These are phyloP conservation scores for Closterium sp. DNA, from an alignment of 139 green algal species.

Conservation along the genomic window DNA sequence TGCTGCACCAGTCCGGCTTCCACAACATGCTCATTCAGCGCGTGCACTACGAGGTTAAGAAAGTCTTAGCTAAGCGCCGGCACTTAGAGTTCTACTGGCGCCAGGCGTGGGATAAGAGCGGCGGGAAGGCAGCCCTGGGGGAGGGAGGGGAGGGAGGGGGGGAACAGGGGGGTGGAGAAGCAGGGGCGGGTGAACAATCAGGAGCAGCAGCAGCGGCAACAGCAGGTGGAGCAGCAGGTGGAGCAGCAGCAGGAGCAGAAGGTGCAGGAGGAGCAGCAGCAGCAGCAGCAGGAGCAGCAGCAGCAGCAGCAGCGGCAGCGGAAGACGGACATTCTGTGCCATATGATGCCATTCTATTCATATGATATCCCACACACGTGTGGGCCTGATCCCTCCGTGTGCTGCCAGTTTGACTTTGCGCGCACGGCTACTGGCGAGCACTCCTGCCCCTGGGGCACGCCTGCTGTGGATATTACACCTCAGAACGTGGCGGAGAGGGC, in stretches of 20 bases:
- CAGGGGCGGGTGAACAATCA: neutral
- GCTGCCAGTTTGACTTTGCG: conserved; percentile 52
- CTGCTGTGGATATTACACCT: conserved; percentile 8
- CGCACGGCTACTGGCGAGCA: neutral
- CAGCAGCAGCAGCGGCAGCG: neutral
- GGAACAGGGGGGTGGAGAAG: neutral
- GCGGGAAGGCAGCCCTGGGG: neutral
- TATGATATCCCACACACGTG: conserved; percentile 52
- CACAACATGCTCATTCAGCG: conserved; percentile 47
- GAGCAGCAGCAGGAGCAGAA: neutral
- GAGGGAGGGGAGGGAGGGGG: neutral
- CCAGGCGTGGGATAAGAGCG: conserved; percentile 40
- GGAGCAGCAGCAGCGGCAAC: neutral
- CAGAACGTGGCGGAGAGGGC: conserved; percentile 36
- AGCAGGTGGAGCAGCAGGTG: neutral
- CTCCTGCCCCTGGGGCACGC: conserved; percentile 21
- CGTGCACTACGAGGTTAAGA: conserved; percentile 52
- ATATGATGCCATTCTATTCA: conserved; percentile 54
- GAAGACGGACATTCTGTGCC: conserved; percentile 39
- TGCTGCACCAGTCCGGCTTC: conserved; percentile 23
- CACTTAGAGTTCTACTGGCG: conserved; percentile 50
- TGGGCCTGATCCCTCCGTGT: conserved; percentile 42
- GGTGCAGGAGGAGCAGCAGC: neutral
- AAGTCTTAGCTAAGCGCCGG: conserved; percentile 11
- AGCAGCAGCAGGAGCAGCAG: neutral